Base-by-base conservation (phyloP, 2,329 filamentous ascomycete species). In the Calonectria multiphialidica region DNA sequence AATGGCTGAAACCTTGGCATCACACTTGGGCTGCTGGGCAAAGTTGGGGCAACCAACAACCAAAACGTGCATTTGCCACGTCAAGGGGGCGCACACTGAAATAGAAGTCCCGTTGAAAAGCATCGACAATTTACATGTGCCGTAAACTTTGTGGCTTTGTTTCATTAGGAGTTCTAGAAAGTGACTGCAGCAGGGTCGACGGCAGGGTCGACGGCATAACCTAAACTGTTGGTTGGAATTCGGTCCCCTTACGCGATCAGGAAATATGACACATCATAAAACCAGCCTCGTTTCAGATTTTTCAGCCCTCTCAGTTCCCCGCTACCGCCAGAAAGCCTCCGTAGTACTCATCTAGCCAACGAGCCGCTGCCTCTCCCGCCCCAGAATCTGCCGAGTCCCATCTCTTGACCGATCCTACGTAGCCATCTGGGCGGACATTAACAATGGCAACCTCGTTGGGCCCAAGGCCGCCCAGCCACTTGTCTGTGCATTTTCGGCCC, bases 401-500 rank as follows among this genome's bases (percentile, higher is more conserved):
- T 42, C 64, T 72, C 33, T 47, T 75, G 13, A 77, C 64, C n/a
- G 77, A 65, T 5, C 77, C 77, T 5, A 77, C 77, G 33, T 79
- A 78, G 12, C 72, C 74, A 33, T 79, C 77, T 9, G 77, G 77
- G 25, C 77, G 66, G 5, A 76, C 77, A 15, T 68, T 55, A 8
- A 78, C 59, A 18, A 79, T 55, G 12, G 73, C 71, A 13, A 66
- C 72, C 61, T 79, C 73, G 13, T 66, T 61, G n/a, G 42, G 2
- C 4, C 10, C 65, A 5, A 78, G 71, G 8, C 57, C 53, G 2
- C 77, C 77, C 7, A 79, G 68, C 77, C 76, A 78, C 6, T 79
- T 79, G 6, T 78, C 72, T 84, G 72, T 71, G 55, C 74, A 75
- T 4, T 44, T 65, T 3, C 65, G 66, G 10, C 72, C 72, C 40